Evolutionary conservation across 2,329 filamentous ascomycete species (phyloP).

Genomic region (Rutstroemia sp.): DNA sequence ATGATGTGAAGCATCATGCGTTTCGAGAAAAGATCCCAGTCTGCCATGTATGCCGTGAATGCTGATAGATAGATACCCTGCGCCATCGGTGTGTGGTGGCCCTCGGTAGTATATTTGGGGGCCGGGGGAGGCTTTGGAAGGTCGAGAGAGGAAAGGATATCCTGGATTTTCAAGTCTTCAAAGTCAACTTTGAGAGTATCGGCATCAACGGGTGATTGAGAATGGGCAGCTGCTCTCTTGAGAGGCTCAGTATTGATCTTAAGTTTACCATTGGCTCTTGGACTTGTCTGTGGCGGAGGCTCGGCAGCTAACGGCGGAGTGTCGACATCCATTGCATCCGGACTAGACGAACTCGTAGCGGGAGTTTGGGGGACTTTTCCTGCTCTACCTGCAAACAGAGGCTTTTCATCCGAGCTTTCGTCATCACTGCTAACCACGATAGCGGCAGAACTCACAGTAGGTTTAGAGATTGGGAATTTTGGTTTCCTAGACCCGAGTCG

Average conservation of each 20-base stretch:
- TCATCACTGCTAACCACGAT: slow-evolving; percentile 25
- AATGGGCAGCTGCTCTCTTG: slow-evolving; percentile 32
- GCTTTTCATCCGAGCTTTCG: slow-evolving; percentile 23
- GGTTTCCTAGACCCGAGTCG: slow-evolving; percentile 15
- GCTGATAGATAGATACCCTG: slow-evolving; percentile 40
- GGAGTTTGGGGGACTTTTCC: slow-evolving; percentile 5
- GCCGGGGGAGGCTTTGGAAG: slow-evolving; percentile 42
- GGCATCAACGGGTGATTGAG: slow-evolving; percentile 16
- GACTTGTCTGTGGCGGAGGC: slow-evolving; percentile 3
- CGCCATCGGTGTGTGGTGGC: slow-evolving; percentile 32
- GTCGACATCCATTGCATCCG: slow-evolving; percentile 61
- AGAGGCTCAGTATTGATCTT: slow-evolving; percentile 50
- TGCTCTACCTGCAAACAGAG: slow-evolving; percentile 27
- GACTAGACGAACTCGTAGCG: slow-evolving; percentile 30
- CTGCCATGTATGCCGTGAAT: slow-evolving; percentile 46
- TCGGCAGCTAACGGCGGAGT: slow-evolving; percentile 32
- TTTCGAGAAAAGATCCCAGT: slow-evolving; percentile 44
- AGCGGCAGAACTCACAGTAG: slow-evolving; percentile 25
- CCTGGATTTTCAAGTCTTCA: slow-evolving; percentile 35
- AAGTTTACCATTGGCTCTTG: slow-evolving; percentile 37
- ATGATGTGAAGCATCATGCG: slow-evolving; percentile 50
- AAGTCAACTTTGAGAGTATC: slow-evolving; percentile 33
- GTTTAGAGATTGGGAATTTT: slow-evolving; percentile 15
- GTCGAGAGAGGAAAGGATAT: slow-evolving; percentile 45
- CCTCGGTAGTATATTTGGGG: slow-evolving; percentile 26